Evolutionary conservation across 78 protist genomes (phyloP).

Genomic region (Dictyostelium firmibasis): DNA sequence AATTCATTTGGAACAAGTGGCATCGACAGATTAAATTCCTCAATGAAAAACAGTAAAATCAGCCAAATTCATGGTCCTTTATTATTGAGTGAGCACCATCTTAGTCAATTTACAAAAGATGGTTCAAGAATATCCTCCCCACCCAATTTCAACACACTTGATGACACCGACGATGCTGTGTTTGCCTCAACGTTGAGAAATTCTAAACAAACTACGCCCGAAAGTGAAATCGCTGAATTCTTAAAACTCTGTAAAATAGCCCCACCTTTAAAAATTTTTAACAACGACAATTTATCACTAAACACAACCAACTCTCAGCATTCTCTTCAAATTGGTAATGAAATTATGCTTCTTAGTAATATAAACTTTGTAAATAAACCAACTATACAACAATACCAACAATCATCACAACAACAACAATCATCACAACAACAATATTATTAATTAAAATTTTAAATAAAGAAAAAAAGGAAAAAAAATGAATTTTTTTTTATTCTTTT

Average conservation of each 20-base stretch:
- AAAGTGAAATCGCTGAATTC: conserved; percentile 59
- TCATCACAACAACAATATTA: not conserved
- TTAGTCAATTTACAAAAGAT: not conserved
- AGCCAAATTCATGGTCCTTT: conserved; percentile 73
- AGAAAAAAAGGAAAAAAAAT: not conserved
- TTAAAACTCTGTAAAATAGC: conserved; percentile 65
- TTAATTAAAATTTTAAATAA: not conserved
- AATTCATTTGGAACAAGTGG: conserved; percentile 9
- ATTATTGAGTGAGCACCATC: not conserved
- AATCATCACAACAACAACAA: not conserved
- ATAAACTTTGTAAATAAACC: conserved; percentile 21
- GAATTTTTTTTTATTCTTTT: not conserved
- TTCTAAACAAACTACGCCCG: not conserved
- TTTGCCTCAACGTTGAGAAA: conserved; percentile 22
- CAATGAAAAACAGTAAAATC: conserved; percentile 12
- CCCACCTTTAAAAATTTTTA: conserved; percentile 64
- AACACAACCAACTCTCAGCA: not conserved
- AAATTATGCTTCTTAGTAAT: not conserved
- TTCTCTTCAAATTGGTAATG: not conserved
- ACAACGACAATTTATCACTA: not conserved
- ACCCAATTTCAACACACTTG: not conserved
- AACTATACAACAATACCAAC: not conserved
- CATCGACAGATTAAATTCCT: not conserved
- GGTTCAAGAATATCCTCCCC: not conserved
- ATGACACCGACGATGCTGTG: conserved; percentile 46